Evolutionary conservation across 1,139 yeast species (phyloP).

Genomic region (Arxiozyma telluris): DNA sequence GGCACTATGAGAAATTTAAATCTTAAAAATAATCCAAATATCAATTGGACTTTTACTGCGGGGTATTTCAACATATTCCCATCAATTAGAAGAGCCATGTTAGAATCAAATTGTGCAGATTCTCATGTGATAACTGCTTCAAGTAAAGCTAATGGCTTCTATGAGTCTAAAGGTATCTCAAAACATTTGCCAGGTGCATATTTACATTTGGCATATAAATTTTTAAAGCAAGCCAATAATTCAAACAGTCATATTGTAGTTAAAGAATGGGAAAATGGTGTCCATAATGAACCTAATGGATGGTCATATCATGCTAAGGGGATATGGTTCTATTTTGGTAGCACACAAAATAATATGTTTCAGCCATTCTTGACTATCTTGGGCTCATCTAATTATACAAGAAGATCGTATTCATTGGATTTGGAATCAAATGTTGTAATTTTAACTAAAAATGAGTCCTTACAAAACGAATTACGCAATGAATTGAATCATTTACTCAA

Average conservation of each 20-base stretch:
- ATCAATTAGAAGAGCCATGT: conserved; percentile 52
- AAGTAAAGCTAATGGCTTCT: conserved; percentile 89
- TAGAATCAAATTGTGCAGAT: conserved; percentile 45
- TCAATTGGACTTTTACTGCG: conserved; percentile 85
- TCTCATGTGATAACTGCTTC: conserved; percentile 82
- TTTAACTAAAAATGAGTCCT: conserved; percentile 55
- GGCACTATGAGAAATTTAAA: conserved; percentile 40
- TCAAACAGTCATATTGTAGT: conserved; percentile 41
- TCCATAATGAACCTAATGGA: conserved; percentile 71
- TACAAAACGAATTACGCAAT: conserved; percentile 47
- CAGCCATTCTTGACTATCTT: conserved; percentile 67
- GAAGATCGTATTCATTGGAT: conserved; percentile 80
- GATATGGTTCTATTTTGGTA: conserved; percentile 55
- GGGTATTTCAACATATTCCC: conserved; percentile 94
- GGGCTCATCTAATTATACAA: conserved; percentile 91
- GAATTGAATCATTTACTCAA: conserved; percentile 58
- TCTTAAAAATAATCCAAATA: conserved; percentile 10
- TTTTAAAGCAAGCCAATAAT: conserved; percentile 52
- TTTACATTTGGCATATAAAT: conserved; percentile 61
- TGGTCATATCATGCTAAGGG: conserved; percentile 99
- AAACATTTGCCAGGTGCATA: conserved; percentile 83
- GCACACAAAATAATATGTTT: conserved; percentile 36
- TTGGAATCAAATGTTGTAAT: conserved; percentile 79
- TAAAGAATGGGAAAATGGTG: conserved; percentile 81
- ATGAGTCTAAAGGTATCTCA: conserved; percentile 73